A percentile compares a stretch with the other conserved stretches of the same genome.
phyloP scores from a whole-genome alignment of 495 filamentous ascomycete genomes.

The Penicillium malachiteum region DNA sequence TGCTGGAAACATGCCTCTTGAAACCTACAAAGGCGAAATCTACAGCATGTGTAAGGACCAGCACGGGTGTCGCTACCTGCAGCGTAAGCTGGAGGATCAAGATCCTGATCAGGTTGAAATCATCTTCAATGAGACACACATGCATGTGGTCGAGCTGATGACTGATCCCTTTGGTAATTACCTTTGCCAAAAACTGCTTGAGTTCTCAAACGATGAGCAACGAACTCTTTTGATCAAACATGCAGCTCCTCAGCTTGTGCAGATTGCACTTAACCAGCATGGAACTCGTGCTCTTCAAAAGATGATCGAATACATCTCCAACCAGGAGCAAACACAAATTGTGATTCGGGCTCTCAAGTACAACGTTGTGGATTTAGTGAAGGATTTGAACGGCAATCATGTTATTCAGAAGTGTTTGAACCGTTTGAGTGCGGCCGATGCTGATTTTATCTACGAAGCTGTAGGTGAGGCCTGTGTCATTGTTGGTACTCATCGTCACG shows the following conservation, averaged over 20 bases:
- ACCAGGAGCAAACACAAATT: constrained; percentile 69
- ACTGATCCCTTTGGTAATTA: constrained; percentile 99
- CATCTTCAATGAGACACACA: constrained; percentile 89
- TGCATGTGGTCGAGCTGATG: constrained; percentile 94
- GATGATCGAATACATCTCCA: constrained; percentile 97
- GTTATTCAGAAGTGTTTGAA: constrained; percentile 99
- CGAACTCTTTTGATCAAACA: constrained; percentile 89
- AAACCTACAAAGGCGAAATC: constrained; percentile 75
- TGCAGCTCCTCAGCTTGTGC: constrained; percentile 77
- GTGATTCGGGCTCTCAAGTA: constrained; percentile 76
- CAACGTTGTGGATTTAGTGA: constrained; percentile 87
- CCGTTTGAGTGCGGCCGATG: constrained; percentile 75
- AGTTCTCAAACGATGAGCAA: constrained; percentile 90
- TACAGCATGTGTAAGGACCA: constrained; percentile 93
- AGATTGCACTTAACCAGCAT: constrained; percentile 93
- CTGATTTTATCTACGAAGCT: constrained; percentile 94
- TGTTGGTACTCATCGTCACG: constrained; percentile 95
- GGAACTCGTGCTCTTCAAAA: constrained; percentile 95
- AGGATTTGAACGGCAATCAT: constrained; percentile 97
- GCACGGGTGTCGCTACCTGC: constrained; percentile 91
- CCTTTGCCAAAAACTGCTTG: constrained; percentile 93
- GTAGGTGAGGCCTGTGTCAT: constrained; percentile 82
- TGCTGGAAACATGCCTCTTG: constrained; percentile 66
- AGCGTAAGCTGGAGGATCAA: constrained; percentile 94
- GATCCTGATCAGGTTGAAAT: constrained; percentile 78